phyloP scores from a whole-genome alignment of 192 early-diverging fungal genomes.

The Coemansia sp. region DNA sequence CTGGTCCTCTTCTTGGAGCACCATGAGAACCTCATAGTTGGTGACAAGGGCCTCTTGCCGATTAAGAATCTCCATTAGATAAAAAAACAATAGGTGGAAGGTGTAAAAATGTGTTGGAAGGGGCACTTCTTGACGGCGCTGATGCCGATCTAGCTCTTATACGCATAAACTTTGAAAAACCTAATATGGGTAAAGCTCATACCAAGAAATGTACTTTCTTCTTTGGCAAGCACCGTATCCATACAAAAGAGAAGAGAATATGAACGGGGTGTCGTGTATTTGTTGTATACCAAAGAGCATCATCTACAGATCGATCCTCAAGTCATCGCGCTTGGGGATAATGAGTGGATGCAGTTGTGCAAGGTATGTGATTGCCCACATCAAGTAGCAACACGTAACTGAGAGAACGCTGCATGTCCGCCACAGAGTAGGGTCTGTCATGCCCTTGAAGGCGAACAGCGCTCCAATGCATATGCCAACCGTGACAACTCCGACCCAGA shows the following conservation, averaged over 20 bases:
- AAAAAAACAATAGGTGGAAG: not conserved
- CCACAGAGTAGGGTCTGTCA: slow-evolving; percentile 56
- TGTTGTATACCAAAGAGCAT: not conserved
- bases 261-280: not conserved
- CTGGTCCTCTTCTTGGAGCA: slow-evolving; percentile 62
- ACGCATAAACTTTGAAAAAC: not conserved
- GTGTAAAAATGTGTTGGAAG: too few species aligned
- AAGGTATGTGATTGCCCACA: slow-evolving; percentile 90
- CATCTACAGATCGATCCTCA: slow-evolving; percentile 56
- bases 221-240: not conserved
- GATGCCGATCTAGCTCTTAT: not conserved
- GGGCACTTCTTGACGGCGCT: too few species aligned
- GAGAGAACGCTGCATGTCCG: slow-evolving; percentile 54
- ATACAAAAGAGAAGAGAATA: not conserved
- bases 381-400: slow-evolving; percentile 55
- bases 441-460: slow-evolving; percentile 44
- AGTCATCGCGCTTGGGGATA: slow-evolving; percentile 70
- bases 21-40: slow-evolving; percentile 69
- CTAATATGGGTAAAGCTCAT: not conserved
- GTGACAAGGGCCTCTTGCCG: slow-evolving; percentile 64
- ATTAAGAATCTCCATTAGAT: slow-evolving; percentile 65
- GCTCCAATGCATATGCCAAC: slow-evolving; percentile 35
- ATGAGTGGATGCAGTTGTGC: slow-evolving; percentile 87
- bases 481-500: slow-evolving; percentile 47
- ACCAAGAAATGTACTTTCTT: not conserved